A percentile compares a stretch with the other conserved stretches of the same genome.
These are phyloP conservation scores for Dictyostelium firmibasis DNA, from an alignment of 78 protist genomes.

Conservation along the genomic window DNA sequence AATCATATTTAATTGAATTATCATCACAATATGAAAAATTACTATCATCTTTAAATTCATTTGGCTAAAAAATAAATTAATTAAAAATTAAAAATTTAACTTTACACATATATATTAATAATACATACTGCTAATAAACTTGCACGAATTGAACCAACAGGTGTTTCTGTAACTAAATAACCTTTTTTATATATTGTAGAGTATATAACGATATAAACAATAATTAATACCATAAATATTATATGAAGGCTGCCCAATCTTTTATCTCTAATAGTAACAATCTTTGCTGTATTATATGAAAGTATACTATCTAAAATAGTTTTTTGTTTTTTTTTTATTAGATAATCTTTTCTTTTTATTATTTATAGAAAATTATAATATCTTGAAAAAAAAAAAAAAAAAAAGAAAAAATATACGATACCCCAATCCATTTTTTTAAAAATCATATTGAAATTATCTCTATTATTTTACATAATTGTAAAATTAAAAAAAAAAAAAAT, in stretches of 20 bases:
- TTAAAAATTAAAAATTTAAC: not conserved
- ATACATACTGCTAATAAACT: not conserved
- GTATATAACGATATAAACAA: conserved; percentile 35
- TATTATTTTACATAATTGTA: not conserved
- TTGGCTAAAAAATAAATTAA: not conserved
- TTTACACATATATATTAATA: not conserved
- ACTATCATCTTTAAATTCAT: conserved; percentile 3
- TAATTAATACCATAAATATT: conserved; percentile 18
- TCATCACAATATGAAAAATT: not conserved
- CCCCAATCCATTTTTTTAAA: not conserved
- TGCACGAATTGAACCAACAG: not conserved
- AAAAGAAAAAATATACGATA: not conserved
- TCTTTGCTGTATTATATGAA: not conserved
- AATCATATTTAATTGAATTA: not conserved
- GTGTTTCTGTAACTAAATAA: conserved; percentile 8
- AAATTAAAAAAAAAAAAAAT: not conserved
- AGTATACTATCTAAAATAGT: not conserved
- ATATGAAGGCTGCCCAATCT: conserved; percentile 75
- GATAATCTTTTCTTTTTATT: no score
- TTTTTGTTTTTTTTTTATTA: not conserved
- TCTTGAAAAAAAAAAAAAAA: no score
- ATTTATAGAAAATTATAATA: no score
- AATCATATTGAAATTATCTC: not conserved
- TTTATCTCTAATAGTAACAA: conserved; percentile 62
- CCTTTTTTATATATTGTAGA: conserved; percentile 24